Evolutionary conservation across 805 yeast genomes (phyloP), one percentile per base, ranked within the genome.

Genomic region (Ogataea degrootiae): DNA sequence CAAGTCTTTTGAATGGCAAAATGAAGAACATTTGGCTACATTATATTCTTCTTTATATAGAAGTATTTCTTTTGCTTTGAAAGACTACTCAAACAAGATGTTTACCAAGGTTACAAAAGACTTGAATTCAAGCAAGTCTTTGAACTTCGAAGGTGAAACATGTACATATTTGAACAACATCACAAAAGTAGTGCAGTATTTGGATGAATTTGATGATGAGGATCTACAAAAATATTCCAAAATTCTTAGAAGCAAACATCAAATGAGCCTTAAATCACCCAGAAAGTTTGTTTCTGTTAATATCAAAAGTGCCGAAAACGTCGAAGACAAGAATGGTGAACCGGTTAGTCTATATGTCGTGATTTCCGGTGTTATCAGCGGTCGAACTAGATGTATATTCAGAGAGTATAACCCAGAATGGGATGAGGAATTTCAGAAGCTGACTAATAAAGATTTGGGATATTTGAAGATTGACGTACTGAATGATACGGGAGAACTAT

Each of bases 381-480:
- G 58, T 17, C 81, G 79, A 50, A 91, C 98, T 0, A 72, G 87
- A 55, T 76, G 83, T 0, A 70, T 86, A 4, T 70, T 73, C 31
- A 78, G 78, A 45, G 78, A 82, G 5, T 67, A 76, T 34, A 80
- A 82, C 56, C 97, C 97, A 0, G 78, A 76, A 15, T 92, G 95
- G 95, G 87, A 87, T 57, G 96, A 91, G 68, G 87, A 85, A 47
- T 87, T 89, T 61, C 96, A 89, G 62, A 49, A 52, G 4, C 47
- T 51, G 36, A 50, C 57, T 6, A 43, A 48, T 16, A 46, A 43
- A n/a, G 53, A 46, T 31, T 19, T 41, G 14, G 47, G 48, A 14
- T 42, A 43, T 22, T 40, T 56, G 26, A 37, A 42, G 15, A 39
- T 62, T 19, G 60, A 55, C 11, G 26, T 59, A 8, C 31, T 57